These are phyloP conservation scores for Erythrophleum ivorense DNA, from an alignment of 331 rosid genomes.

Conservation along the genomic window DNA sequence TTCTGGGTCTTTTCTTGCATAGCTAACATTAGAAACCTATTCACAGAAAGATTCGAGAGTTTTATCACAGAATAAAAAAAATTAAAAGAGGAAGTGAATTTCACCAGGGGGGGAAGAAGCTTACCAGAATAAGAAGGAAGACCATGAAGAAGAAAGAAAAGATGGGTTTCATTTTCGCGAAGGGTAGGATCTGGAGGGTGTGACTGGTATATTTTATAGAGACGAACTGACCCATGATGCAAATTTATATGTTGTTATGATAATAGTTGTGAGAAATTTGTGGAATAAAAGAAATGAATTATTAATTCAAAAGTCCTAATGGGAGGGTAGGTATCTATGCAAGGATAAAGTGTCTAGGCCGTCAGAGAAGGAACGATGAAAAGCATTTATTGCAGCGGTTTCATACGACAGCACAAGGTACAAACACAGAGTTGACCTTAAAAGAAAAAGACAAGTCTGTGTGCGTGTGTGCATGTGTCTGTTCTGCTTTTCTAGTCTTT, in stretches of 20 bases:
- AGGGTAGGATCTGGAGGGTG: not conserved
- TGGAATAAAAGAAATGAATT: too few species aligned
- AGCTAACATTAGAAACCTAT: conserved; percentile 48
- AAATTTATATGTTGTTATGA: not conserved
- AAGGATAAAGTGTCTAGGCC: too few species aligned
- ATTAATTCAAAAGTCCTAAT: too few species aligned
- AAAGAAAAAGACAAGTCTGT: not conserved
- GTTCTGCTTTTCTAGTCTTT: too few species aligned
- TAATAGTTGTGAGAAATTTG: too few species aligned
- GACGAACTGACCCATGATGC: not conserved
- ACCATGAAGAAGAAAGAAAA: conserved; percentile 39
- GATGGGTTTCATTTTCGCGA: conserved; percentile 53
- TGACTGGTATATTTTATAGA: conserved; percentile 42
- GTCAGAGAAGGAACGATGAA: not conserved
- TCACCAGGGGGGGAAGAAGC: not conserved
- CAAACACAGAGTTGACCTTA: conserved; percentile 20
- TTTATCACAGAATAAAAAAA: not conserved
- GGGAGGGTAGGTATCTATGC: not conserved
- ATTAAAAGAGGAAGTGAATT: not conserved
- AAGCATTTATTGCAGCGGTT: not conserved
- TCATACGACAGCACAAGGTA: not conserved
- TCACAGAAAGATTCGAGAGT: conserved; percentile 1
- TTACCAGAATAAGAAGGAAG: conserved; percentile 70
- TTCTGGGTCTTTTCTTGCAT: conserved; percentile 67
- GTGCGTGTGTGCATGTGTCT: not conserved